A percentile compares a stretch with the other conserved stretches of the same genome.
phyloP scores from a whole-genome alignment of 768 basidiomycete species.

The Lentinula sp. region DNA sequence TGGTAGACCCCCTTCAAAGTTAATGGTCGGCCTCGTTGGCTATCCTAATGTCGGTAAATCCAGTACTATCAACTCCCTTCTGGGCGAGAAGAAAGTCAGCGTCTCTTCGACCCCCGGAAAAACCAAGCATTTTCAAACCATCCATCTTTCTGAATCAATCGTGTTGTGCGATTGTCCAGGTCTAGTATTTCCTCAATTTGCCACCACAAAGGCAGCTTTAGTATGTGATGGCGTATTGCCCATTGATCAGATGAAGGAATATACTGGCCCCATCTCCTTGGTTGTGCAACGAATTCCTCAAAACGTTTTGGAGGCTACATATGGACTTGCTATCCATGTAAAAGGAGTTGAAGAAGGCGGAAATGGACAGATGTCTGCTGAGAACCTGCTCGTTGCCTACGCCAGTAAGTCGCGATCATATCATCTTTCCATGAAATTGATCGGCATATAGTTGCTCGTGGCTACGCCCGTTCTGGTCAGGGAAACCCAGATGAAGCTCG shows the following conservation, averaged over 20 bases:
- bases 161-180: slow-evolving; percentile 96
- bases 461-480: slow-evolving; percentile 88
- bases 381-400: slow-evolving; percentile 81
- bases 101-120: slow-evolving; percentile 98
- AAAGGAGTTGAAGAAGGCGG: slow-evolving; percentile 76
- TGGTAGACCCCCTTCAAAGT: slow-evolving; percentile 54
- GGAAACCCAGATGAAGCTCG: slow-evolving; percentile 97
- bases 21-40: slow-evolving; percentile 88
- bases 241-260: slow-evolving; percentile 94
- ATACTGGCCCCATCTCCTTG: slow-evolving; percentile 78
- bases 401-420: slow-evolving; percentile 65
- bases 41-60: slow-evolving; percentile 99
- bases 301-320: slow-evolving; percentile 81
- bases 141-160: slow-evolving; percentile 83
- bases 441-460: slow-evolving; percentile 68
- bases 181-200: slow-evolving; percentile 96
- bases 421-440: slow-evolving; percentile 8
- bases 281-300: slow-evolving; percentile 76
- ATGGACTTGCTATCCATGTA: slow-evolving; percentile 74
- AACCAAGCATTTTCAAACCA: slow-evolving; percentile 99
- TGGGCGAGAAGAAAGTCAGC: slow-evolving; percentile 96
- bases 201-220: slow-evolving; percentile 91
- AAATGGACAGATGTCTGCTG: slow-evolving; percentile 64
- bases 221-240: slow-evolving; percentile 96
- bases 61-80: slow-evolving; percentile 91